A percentile compares a stretch with the other conserved stretches of the same genome.
Evolutionary conservation across 768 basidiomycete species (phyloP).

Genomic region (Coprinellus aureogranulatus): DNA sequence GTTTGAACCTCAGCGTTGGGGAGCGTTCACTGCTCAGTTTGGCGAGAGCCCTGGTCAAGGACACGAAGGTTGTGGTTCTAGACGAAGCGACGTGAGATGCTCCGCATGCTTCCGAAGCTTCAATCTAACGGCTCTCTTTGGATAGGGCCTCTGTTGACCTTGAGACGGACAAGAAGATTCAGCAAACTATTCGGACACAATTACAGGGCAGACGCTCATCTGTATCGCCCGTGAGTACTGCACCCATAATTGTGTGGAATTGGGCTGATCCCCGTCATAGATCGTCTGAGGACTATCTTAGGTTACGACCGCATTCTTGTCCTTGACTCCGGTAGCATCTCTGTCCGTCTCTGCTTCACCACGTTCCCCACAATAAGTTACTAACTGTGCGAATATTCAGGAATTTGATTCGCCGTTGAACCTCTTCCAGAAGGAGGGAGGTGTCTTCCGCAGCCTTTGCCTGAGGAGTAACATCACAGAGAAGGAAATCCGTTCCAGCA

Average conservation of each 20-base stretch:
- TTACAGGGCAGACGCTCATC: conserved; percentile 73
- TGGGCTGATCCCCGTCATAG: conserved; percentile 23
- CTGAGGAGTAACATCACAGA: conserved; percentile 24
- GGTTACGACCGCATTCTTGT: conserved; percentile 72
- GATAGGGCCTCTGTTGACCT: conserved; percentile 64
- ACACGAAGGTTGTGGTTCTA: conserved; percentile 70
- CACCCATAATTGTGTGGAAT: no score
- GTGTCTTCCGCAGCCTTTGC: conserved; percentile 66
- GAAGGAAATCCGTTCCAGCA: conserved; percentile 13
- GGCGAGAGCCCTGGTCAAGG: conserved; percentile 77
- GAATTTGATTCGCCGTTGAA: conserved; percentile 60
- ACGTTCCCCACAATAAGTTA: no score
- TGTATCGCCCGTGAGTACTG: conserved; percentile 71
- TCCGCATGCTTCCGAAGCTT: not conserved
- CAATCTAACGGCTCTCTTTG: conserved; percentile 2
- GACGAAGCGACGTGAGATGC: conserved; percentile 68
- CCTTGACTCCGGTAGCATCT: conserved; percentile 60
- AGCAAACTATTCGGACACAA: conserved; percentile 70
- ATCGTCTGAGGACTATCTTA: conserved; percentile 76
- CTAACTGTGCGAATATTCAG: conserved; percentile 20
- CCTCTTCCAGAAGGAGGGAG: conserved; percentile 43
- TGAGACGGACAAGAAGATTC: conserved; percentile 80
- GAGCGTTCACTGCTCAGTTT: conserved; percentile 73
- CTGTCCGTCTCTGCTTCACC: conserved; percentile 26
- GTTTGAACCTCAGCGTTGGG: conserved; percentile 69